Conservation (phyloP, 768 basidiomycete genomes). For the Fistulinella prunicolor region DNA sequence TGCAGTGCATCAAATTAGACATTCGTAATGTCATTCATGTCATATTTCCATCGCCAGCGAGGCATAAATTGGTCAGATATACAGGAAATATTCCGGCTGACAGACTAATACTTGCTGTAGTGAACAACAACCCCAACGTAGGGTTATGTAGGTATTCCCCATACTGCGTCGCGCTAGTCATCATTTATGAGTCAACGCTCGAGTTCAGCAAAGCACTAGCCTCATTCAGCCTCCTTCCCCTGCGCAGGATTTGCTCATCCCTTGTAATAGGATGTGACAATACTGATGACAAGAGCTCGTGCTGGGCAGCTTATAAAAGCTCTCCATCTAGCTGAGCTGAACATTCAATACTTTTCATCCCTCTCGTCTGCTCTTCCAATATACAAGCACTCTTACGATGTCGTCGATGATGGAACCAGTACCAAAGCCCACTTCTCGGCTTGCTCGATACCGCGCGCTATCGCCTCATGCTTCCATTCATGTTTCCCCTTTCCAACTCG, state of each 20-base stretch:
- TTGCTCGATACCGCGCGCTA: constrained; percentile 36
- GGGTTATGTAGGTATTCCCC: no score
- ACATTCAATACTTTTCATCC: no score
- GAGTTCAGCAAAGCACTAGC: no score
- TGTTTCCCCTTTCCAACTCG: constrained; percentile 43
- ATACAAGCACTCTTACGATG: no score
- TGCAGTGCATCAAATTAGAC: no score
- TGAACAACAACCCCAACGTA: no score
- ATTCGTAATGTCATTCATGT: background rate
- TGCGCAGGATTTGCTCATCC: background rate
- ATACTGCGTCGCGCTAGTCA: no score
- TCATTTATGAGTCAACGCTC: no score
- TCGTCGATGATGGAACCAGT: constrained; percentile 7
- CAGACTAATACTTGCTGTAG: background rate
- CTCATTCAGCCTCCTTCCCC: no score
- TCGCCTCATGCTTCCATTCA: constrained; percentile 37
- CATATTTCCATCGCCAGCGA: background rate
- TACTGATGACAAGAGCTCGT: background rate
- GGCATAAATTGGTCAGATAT: background rate
- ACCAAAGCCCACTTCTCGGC: constrained; percentile 26
- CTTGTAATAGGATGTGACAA: background rate
- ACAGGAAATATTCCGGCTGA: background rate
- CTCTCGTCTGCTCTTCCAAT: no score
- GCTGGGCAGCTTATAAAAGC: background rate
- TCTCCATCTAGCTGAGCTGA: no score